Conservation (phyloP, 2,329 filamentous ascomycete species). For the Keithomyces neogunnii region DNA sequence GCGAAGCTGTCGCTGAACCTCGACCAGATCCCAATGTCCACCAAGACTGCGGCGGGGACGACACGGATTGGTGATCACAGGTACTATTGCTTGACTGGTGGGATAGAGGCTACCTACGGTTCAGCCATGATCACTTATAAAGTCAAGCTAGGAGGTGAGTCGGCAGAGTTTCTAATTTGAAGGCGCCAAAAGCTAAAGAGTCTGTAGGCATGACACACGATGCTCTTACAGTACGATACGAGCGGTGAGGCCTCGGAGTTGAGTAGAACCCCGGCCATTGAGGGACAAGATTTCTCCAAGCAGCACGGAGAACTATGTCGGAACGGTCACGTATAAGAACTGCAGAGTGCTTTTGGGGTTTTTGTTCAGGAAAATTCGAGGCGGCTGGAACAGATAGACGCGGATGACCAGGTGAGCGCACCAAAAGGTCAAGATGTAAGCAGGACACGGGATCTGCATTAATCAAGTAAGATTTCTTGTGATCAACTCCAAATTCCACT, state of each 20-base stretch:
- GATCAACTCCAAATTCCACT: no score
- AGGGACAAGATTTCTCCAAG: background rate
- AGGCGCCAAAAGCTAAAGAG: background rate
- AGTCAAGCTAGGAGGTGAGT: slow-evolving; percentile 28
- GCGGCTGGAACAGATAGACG: no score
- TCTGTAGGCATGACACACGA: slow-evolving; percentile 26
- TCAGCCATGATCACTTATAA: slow-evolving; percentile 30
- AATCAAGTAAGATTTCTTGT: no score
- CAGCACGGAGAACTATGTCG: no score
- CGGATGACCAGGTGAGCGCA: no score
- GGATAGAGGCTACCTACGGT: slow-evolving; percentile 28
- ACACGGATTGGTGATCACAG: slow-evolving; percentile 26
- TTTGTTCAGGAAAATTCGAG: no score
- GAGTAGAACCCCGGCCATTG: background rate
- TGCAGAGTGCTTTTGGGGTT: no score
- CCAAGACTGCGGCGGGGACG: slow-evolving; percentile 21
- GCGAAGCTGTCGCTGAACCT: slow-evolving; percentile 27
- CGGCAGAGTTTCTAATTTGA: background rate
- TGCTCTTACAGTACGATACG: slow-evolving; percentile 26
- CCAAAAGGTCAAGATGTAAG: no score
- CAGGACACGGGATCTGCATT: no score
- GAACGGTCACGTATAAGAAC: no score
- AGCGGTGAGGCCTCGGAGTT: slow-evolving; percentile 9
- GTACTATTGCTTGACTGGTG: slow-evolving; percentile 28
- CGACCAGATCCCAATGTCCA: slow-evolving; percentile 22